Percentiles rank a stretch among this genome's conserved stretches.
Conservation (phyloP, 2,329 filamentous ascomycete genomes). For the Coniosporium tulheliwenetii region DNA sequence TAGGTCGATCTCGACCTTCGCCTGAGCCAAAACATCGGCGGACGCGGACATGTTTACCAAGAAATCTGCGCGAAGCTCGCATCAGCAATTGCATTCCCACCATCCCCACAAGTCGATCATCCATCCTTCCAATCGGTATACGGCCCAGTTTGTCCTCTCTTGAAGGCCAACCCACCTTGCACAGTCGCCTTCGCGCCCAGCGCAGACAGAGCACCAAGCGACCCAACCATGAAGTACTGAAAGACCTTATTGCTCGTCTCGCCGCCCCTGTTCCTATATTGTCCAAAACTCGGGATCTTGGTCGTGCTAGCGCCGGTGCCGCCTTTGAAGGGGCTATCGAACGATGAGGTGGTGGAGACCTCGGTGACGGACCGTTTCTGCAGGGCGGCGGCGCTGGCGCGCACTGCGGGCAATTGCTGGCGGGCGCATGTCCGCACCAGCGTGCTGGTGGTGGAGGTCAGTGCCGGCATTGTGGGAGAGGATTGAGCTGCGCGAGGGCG, state of each 20-base stretch:
- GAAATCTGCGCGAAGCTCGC: slow-evolving; percentile 55
- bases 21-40: slow-evolving; percentile 95
- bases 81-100: slow-evolving; percentile 14
- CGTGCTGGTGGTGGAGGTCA: slow-evolving; percentile 28
- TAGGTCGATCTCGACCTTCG: slow-evolving; percentile 97
- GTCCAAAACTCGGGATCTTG: slow-evolving; percentile 77
- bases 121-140: slow-evolving; percentile 1
- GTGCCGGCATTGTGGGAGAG: slow-evolving; percentile 27
- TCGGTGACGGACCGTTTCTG: slow-evolving; percentile 27
- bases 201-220: slow-evolving; percentile 80
- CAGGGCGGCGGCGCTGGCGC: slow-evolving; percentile 25
- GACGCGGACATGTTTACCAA: slow-evolving; percentile 99
- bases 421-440: slow-evolving; percentile 31
- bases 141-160: background rate
- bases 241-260: slow-evolving; percentile 71
- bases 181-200: slow-evolving; percentile 96
- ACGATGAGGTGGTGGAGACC: slow-evolving; percentile 23
- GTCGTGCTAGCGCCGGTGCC: slow-evolving; percentile 32
- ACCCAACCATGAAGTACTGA: slow-evolving; percentile 96
- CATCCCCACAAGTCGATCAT: background rate
- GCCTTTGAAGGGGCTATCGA: slow-evolving; percentile 41
- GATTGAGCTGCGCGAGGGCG: too few relatives aligned
- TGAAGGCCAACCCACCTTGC: slow-evolving; percentile 54
- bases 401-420: slow-evolving; percentile 28
- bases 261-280: slow-evolving; percentile 60